Percentiles rank a stretch among this genome's conserved stretches.
Conservation (phyloP, 768 basidiomycete genomes). For the Lyophyllum atratum region DNA sequence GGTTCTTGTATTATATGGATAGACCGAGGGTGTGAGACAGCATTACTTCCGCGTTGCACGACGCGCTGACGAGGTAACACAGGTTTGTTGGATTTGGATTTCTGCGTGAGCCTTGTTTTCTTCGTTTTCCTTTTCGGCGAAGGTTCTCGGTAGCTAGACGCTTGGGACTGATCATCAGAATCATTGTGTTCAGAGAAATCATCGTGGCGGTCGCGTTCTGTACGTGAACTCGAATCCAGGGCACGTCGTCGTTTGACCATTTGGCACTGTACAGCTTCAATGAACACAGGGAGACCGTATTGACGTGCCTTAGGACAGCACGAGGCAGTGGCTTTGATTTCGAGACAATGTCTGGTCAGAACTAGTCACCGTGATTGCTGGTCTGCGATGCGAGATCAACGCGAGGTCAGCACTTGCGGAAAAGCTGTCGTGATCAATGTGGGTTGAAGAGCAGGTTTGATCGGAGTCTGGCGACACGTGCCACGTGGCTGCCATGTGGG, state of each 20-base stretch:
- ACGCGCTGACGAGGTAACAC: not conserved
- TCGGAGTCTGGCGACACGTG: no score
- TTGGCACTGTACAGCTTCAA: not conserved
- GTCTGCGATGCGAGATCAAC: not conserved
- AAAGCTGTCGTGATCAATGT: no score
- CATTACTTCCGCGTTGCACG: not conserved
- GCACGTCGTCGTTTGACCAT: slow-evolving; percentile 9
- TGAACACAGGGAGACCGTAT: not conserved
- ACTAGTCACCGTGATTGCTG: not conserved
- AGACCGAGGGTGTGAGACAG: slow-evolving; percentile 41
- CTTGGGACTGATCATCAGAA: slow-evolving; percentile 13
- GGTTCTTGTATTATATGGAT: slow-evolving; percentile 49
- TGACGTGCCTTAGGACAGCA: not conserved
- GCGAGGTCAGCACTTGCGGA: no score
- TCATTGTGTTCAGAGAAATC: slow-evolving; percentile 9
- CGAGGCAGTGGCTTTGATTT: not conserved
- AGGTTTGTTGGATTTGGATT: not conserved
- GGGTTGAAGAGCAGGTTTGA: no score
- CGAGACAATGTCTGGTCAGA: not conserved
- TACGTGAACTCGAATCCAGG: not conserved
- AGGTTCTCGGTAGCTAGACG: slow-evolving; percentile 6
- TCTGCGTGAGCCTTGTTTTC: not conserved
- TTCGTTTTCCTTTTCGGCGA: slow-evolving; percentile 9
- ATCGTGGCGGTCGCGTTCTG: not conserved
- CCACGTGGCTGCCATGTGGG: slow-evolving; percentile 10